Evolutionary conservation across 352 stramenopile species (phyloP).

Genomic region (Aphanomyces astaci): DNA sequence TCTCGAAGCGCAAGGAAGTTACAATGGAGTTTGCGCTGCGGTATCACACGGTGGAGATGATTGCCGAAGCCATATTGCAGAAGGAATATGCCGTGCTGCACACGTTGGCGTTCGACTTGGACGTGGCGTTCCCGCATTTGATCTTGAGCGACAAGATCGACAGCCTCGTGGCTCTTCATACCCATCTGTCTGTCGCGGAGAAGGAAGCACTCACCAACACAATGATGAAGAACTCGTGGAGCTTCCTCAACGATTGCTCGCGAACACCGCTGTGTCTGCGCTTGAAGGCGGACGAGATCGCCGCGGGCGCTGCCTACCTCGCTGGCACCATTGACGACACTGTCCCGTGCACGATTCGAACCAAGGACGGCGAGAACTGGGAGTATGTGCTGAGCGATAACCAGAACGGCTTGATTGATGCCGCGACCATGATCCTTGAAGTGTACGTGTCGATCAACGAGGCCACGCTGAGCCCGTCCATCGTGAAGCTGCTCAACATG

Average conservation of each 20-base stretch:
- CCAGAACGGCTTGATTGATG: slow-evolving; percentile 17
- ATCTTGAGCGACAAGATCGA: slow-evolving; percentile 85
- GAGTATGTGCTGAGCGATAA: slow-evolving; percentile 43
- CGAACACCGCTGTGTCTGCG: slow-evolving; percentile 80
- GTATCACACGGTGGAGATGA: slow-evolving; percentile 61
- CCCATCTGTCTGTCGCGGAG: slow-evolving; percentile 41
- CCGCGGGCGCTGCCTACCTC: slow-evolving; percentile 73
- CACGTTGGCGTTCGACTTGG: slow-evolving; percentile 76
- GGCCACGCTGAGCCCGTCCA: slow-evolving; percentile 18
- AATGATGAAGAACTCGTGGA: slow-evolving; percentile 83
- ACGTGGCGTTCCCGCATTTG: slow-evolving; percentile 76
- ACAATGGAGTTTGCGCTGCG: slow-evolving; percentile 78
- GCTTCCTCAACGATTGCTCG: slow-evolving; percentile 82
- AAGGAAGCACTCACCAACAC: slow-evolving; percentile 58
- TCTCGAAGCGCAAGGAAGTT: slow-evolving; percentile 52
- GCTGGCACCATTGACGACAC: slow-evolving; percentile 78
- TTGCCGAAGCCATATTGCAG: slow-evolving; percentile 64
- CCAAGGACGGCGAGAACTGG: slow-evolving; percentile 50
- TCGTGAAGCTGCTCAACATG: slow-evolving; percentile 19
- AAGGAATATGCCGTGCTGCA: slow-evolving; percentile 81
- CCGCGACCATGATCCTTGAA: slow-evolving; percentile 18
- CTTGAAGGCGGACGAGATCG: slow-evolving; percentile 55
- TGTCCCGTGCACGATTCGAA: slow-evolving; percentile 51
- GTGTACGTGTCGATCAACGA: slow-evolving; percentile 20
- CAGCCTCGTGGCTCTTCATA: slow-evolving; percentile 53